These are phyloP conservation scores for Puya raimondii DNA, from an alignment of 176 grass and related monocot genomes.

Conservation along the genomic window DNA sequence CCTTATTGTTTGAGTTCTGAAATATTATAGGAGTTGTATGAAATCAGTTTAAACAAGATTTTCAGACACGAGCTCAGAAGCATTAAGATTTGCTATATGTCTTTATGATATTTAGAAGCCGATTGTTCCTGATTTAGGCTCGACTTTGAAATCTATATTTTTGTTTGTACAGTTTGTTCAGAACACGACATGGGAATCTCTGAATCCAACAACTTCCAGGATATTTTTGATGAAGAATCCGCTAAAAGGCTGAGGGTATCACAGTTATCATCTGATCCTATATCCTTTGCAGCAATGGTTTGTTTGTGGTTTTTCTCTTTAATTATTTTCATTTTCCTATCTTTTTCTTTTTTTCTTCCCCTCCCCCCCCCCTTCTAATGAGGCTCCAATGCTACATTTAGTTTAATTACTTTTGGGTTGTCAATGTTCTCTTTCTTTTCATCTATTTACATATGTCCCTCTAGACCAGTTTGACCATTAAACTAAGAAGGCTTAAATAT, in stretches of 20 bases:
- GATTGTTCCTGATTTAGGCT: not conserved
- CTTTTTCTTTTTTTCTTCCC: not conserved
- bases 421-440: too few relatives aligned
- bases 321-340: not conserved
- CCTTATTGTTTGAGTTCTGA: not conserved
- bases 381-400: too few relatives aligned
- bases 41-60: too few relatives aligned
- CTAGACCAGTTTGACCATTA: too few relatives aligned
- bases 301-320: not conserved
- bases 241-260: conserved; percentile 34
- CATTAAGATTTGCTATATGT: too few relatives aligned
- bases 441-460: too few relatives aligned
- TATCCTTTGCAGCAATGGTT: conserved; percentile 39
- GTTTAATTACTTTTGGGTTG: too few relatives aligned
- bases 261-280: conserved; percentile 38
- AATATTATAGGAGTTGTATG: not conserved
- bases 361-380: too few relatives aligned
- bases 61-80: too few relatives aligned
- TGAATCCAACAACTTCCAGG: conserved; percentile 33
- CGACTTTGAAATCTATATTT: conserved; percentile 3
- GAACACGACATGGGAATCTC: conserved; percentile 23
- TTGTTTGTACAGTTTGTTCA: conserved; percentile 27
- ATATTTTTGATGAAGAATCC: conserved; percentile 21
- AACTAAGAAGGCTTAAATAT: too few relatives aligned
- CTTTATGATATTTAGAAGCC: not conserved